phyloP scores from a whole-genome alignment of 176 grass and related monocot genomes.

The Oryza rufipogon region DNA sequence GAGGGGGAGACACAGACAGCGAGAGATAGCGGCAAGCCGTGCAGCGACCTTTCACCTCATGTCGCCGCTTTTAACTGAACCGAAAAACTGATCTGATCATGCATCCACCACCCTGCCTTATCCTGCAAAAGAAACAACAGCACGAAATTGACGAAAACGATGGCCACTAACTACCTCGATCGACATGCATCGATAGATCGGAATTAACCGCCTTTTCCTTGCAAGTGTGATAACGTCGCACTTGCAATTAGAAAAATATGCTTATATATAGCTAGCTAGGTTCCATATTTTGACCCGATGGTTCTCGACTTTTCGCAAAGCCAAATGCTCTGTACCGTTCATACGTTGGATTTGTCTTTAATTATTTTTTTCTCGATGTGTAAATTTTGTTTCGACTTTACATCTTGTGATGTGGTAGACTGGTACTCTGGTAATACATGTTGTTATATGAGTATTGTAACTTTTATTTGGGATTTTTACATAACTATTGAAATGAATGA shows the following conservation, averaged over 20 bases:
- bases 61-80: slow-evolving; percentile 20
- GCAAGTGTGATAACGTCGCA: slow-evolving; percentile 36
- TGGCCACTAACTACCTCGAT: slow-evolving; percentile 28
- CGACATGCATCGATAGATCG: neutral
- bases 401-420: too few relatives aligned
- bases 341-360: too few relatives aligned
- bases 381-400: too few relatives aligned
- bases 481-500: too few relatives aligned
- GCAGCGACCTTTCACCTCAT: slow-evolving; percentile 25
- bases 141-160: slow-evolving; percentile 15
- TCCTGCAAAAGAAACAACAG: slow-evolving; percentile 22
- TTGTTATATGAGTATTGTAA: too few relatives aligned
- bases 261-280: neutral
- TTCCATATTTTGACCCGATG: neutral
- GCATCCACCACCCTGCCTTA: slow-evolving; percentile 4
- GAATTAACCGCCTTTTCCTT: too few relatives aligned
- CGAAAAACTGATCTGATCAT: neutral
- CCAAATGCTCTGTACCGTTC: neutral
- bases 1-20: too few relatives aligned
- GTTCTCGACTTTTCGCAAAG: slow-evolving; percentile 14
- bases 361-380: too few relatives aligned
- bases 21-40: neutral
- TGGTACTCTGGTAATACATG: too few relatives aligned
- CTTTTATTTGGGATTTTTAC: too few relatives aligned
- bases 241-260: slow-evolving; percentile 46